Evolutionary conservation across 2,329 filamentous ascomycete genomes (phyloP), one percentile per base, ranked within the genome.

Genomic region (Trichoderma koningiopsis): DNA sequence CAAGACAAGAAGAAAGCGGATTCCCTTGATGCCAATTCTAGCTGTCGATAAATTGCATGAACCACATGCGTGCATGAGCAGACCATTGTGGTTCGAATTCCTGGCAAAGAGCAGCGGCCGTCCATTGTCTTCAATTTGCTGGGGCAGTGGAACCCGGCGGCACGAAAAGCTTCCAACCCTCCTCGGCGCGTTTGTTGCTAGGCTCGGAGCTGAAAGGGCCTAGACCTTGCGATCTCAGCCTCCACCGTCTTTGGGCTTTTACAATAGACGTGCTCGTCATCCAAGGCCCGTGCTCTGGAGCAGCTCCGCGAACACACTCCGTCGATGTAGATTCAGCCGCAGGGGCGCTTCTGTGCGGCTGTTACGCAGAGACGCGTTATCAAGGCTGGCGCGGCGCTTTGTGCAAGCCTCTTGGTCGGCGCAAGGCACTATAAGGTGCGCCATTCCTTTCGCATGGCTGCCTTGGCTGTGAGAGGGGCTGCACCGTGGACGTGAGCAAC

Each of bases 251-350:
- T 13, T 66, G 33, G 64, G 37, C 40, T 19, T 58, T 22, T 16
- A n/a, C n/a, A n/a, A n/a, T n/a, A n/a, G 14, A 4, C 19, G 11
- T 24, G 43, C 43, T 57, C 27, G 62, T 29, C 53, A 40, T 27
- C 37, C 29, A 37, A 64, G 61, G 61, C 64, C 40, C 55, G 55
- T 66, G 64, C 64, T 55, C 55, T 58, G 40, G 10, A 59, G 27
- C 55, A 67, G 55, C 29, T 59, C 37, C n/a, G 24, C 55, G 24
- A 35, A n/a, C 43, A 29, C 52, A 59, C 49, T 52, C 55, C 55
- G 40, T 52, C 40, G 64, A 57, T 67, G 55, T 16, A 67, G 64
- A 67, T 67, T 67, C 64, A 67, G 64, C 64, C 40, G 55, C 64
- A 67, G 31, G 55, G 55, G 37, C 55, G 63, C 47, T 52, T 67